Evolutionary conservation across 257 asterid species (phyloP).

Genomic region (Verbascum thapsus): DNA sequence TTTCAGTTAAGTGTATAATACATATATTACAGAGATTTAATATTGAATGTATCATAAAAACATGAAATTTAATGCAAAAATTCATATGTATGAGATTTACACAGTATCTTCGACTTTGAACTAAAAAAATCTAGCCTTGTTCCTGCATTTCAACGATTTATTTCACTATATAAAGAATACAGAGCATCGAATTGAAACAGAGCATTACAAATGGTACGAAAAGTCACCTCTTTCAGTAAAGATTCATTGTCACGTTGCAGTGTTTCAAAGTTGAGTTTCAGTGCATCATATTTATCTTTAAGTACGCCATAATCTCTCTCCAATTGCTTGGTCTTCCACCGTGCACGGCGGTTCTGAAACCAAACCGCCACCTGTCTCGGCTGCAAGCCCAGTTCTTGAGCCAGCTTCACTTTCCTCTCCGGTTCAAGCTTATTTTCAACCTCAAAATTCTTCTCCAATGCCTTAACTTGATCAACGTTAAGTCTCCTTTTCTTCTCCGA

Average conservation of each 20-base stretch:
- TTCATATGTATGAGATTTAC: no score
- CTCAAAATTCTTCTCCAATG: slow-evolving; percentile 90
- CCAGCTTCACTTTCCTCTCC: slow-evolving; percentile 81
- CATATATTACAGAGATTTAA: no score
- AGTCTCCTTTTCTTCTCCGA: slow-evolving; percentile 79
- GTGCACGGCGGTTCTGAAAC: slow-evolving; percentile 97
- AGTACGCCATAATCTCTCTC: slow-evolving; percentile 85
- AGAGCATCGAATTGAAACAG: neutral
- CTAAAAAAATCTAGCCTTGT: no score
- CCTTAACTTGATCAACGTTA: slow-evolving; percentile 81
- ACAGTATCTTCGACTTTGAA: no score
- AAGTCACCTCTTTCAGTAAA: slow-evolving; percentile 66
- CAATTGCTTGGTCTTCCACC: slow-evolving; percentile 92
- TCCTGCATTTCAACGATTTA: no score
- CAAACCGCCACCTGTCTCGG: slow-evolving; percentile 98
- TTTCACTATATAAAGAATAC: no score
- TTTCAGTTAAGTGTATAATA: no score
- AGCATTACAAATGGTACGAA: no score
- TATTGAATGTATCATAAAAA: no score
- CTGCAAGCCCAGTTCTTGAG: slow-evolving; percentile 85
- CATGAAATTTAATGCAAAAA: no score
- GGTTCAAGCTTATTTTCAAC: slow-evolving; percentile 96
- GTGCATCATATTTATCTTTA: slow-evolving; percentile 67
- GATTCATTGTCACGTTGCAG: slow-evolving; percentile 69
- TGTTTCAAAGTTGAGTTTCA: slow-evolving; percentile 54